phyloP scores from a whole-genome alignment of 1,139 yeast species.

The Candida tetrigidarum region DNA sequence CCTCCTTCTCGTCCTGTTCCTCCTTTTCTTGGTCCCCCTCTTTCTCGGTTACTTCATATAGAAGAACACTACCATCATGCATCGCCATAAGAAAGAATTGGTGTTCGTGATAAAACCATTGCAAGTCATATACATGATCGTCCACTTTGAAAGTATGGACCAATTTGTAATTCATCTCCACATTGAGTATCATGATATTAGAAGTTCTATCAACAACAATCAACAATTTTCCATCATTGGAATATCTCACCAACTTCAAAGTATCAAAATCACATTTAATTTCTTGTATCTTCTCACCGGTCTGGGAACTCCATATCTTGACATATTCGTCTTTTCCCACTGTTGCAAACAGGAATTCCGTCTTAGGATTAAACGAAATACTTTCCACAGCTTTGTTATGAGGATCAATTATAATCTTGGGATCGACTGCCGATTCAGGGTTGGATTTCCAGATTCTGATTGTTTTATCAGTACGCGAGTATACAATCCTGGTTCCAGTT shows the following conservation, averaged over 20 bases:
- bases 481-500: conserved; percentile 49
- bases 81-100: conserved; percentile 40
- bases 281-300: conserved; percentile 41
- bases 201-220: conserved; percentile 50
- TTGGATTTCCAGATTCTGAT: conserved; percentile 46
- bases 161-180: conserved; percentile 28
- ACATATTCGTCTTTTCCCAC: conserved; percentile 60
- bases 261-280: conserved; percentile 22
- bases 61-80: conserved; percentile 37
- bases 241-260: conserved; percentile 45
- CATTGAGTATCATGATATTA: conserved; percentile 31
- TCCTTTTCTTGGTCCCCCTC: not conserved
- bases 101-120: conserved; percentile 40
- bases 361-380: conserved; percentile 64
- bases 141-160: conserved; percentile 26
- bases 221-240: conserved; percentile 57
- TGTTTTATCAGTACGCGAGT: conserved; percentile 50
- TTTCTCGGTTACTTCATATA: conserved; percentile 25
- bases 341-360: conserved; percentile 57
- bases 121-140: conserved; percentile 41
- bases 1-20: not conserved
- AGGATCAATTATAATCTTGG: conserved; percentile 45
- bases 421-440: conserved; percentile 33
- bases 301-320: conserved; percentile 58
- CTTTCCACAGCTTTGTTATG: conserved; percentile 53